Evolutionary conservation across 2,329 filamentous ascomycete species (phyloP).

Genomic region (Grosmannia clavigera): DNA sequence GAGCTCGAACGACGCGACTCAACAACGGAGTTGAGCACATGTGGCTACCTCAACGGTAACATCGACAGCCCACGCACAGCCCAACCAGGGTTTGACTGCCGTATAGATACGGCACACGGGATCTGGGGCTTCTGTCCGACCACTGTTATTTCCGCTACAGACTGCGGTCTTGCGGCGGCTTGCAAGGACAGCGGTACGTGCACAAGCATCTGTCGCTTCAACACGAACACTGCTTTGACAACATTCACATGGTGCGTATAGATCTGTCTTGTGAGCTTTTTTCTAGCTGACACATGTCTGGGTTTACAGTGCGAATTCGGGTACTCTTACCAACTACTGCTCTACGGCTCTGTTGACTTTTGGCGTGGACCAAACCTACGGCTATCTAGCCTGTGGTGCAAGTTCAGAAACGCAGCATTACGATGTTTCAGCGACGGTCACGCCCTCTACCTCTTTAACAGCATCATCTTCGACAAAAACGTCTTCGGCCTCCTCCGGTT

Average conservation of each 20-base stretch:
- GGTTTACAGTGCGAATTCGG: neutral
- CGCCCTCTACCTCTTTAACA: neutral
- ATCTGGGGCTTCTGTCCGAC: constrained; percentile 29
- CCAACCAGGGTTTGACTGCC: constrained; percentile 22
- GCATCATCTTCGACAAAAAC: neutral
- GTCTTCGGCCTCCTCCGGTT: neutral
- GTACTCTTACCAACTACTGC: constrained; percentile 17
- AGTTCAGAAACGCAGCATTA: constrained; percentile 3
- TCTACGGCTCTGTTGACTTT: constrained; percentile 22
- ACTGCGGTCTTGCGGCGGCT: constrained; percentile 25
- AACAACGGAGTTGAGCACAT: constrained; percentile 11
- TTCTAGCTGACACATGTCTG: neutral
- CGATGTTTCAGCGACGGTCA: neutral
- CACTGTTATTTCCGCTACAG: constrained; percentile 20
- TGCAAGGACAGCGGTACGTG: constrained; percentile 23
- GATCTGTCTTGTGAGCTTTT: neutral
- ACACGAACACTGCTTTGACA: constrained; percentile 13
- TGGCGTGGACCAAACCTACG: constrained; percentile 20
- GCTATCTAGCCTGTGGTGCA: constrained; percentile 22
- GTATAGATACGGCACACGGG: constrained; percentile 20
- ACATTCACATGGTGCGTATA: constrained; percentile 24
- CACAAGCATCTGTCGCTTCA: constrained; percentile 20
- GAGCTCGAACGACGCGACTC: neutral
- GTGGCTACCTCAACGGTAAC: constrained; percentile 22
- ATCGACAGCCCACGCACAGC: constrained; percentile 18